Evolutionary conservation across 345 rosid species (phyloP).

Genomic region (Dipteronia sinensis): DNA sequence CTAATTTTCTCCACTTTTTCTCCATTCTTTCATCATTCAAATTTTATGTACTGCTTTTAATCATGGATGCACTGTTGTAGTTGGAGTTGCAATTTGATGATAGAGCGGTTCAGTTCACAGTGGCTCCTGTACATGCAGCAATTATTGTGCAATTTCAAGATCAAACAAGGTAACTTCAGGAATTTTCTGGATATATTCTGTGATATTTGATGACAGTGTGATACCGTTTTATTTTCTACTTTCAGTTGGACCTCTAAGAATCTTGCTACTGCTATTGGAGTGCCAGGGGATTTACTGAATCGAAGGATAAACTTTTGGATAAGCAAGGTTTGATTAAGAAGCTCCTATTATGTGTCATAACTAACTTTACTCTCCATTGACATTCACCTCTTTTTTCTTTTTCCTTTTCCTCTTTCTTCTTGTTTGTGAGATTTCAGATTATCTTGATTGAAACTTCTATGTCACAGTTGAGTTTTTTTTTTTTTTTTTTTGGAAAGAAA

Average conservation of each 20-base stretch:
- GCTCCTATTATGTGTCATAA: conserved; percentile 11
- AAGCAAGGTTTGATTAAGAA: conserved; percentile 62
- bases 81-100: conserved; percentile 95
- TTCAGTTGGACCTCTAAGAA: conserved; percentile 81
- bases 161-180: conserved; percentile 58
- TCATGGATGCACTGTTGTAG: conserved; percentile 40
- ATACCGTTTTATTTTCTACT: conserved; percentile 20
- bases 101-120: conserved; percentile 72
- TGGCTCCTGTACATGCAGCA: conserved; percentile 87
- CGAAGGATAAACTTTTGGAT: conserved; percentile 87
- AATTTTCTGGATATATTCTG: conserved; percentile 9
- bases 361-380: not conserved
- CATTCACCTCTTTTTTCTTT: not conserved
- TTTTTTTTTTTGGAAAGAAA: too few relatives aligned
- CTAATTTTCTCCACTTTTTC: not conserved
- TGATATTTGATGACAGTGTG: not conserved
- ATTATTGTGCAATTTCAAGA: conserved; percentile 96
- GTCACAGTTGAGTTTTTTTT: not conserved
- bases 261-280: conserved; percentile 70
- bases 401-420: not conserved
- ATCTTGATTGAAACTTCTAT: conserved; percentile 8
- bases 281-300: conserved; percentile 69
- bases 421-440: not conserved
- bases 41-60: conserved; percentile 8
- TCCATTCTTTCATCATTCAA: not conserved